Evolutionary conservation across 768 basidiomycete species (phyloP).

Genomic region (Auriscalpium microsporum): DNA sequence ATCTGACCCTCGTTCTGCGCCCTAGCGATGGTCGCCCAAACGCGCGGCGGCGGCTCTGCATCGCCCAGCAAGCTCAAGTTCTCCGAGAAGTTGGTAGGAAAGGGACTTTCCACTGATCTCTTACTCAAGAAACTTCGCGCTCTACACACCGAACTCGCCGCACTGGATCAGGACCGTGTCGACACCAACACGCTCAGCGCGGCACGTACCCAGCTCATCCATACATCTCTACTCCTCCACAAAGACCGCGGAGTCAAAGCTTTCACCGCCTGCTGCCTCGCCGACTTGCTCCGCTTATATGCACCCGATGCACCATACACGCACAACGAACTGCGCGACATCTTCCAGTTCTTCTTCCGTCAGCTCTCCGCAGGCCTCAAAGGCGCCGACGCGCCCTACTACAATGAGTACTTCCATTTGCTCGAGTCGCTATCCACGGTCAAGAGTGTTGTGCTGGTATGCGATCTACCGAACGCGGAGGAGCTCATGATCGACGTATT

Average conservation of each 20-base stretch:
- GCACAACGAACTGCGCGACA: constrained; percentile 80
- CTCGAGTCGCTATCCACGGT: constrained; percentile 89
- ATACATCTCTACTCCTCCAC: constrained; percentile 76
- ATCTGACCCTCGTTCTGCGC: neutral
- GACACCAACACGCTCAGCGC: constrained; percentile 63
- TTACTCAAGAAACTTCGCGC: constrained; percentile 80
- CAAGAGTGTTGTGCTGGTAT: constrained; percentile 89
- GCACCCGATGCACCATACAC: constrained; percentile 97
- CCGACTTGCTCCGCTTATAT: constrained; percentile 86
- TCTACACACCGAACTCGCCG: constrained; percentile 68
- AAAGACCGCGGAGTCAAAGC: constrained; percentile 96
- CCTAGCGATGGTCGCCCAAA: constrained; percentile 63
- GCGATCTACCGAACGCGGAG: constrained; percentile 83
- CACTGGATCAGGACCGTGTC: constrained; percentile 80
- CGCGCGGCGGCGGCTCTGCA: constrained; percentile 46
- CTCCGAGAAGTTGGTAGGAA: constrained; percentile 72
- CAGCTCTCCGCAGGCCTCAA: constrained; percentile 74
- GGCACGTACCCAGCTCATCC: constrained; percentile 74
- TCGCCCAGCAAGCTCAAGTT: constrained; percentile 62
- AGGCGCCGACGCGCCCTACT: constrained; percentile 73
- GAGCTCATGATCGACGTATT: constrained; percentile 81
- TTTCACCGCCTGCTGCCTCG: constrained; percentile 87
- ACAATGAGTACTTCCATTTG: constrained; percentile 90
- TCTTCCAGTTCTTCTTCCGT: constrained; percentile 93
- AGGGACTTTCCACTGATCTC: constrained; percentile 70